Evolutionary conservation across 177 flowering plant genomes (phyloP), one percentile per base, ranked within the genome.

Genomic region (Vitis hybrid): DNA sequence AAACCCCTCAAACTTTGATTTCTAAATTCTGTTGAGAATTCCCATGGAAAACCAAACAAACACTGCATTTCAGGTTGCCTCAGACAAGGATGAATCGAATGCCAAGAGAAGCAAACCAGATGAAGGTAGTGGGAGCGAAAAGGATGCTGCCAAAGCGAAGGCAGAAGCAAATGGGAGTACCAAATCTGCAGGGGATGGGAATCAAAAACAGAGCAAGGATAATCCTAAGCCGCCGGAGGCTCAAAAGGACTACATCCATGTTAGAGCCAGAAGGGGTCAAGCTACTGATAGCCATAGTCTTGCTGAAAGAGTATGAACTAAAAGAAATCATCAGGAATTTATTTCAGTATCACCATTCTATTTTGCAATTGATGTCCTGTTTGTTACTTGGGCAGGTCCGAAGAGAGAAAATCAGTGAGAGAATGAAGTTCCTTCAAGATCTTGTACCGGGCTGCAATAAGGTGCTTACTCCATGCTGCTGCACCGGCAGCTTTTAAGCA

Each of bases 251-350:
- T 94, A 89, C 63, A 92, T 94, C 67, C 98, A 94, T 86, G 98
- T 94, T 56, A 88, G 97, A 66, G 98, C 98, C 60, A 80, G 98
- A 77, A 88, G 98, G 72, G 98, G 98, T 66, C 97, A 94, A 78
- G 98, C 98, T 17, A 94, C 98, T 60, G 98, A 93, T 71, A 93
- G 95, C 72, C 98, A 93, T 62, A 93, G 98, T 73, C 84, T 93
- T n/a, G 98, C 98, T 6, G 98, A 94, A 85, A 86, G 98, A 72
- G 98, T 92, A 84, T 19, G 83, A 65, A 80, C 60, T 18, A 13
- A 2, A 19, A 40, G 46, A 18, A 30, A 27, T 2, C 11, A 52
- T 12, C 11, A 2, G 18, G 11, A 4, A 14, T 19, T 8, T 14
- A 70, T 3, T 68, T 24, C 56, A 61, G 13, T 75, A 40, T 49